Evolutionary conservation across 768 basidiomycete species (phyloP).

Genomic region (Panus rudis): DNA sequence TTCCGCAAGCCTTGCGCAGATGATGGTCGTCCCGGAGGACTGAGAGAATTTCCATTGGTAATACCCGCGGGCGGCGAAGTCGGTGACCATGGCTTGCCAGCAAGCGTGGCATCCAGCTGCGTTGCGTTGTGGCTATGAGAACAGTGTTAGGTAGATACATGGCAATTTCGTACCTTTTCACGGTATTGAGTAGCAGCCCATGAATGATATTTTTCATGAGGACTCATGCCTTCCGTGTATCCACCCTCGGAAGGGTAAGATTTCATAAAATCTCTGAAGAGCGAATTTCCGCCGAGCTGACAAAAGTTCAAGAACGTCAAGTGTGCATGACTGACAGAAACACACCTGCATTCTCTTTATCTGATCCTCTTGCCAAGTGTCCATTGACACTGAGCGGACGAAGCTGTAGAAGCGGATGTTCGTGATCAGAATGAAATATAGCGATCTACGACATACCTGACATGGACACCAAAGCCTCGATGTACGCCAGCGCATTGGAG

Average conservation of each 20-base stretch:
- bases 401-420: conserved; percentile 43
- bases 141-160: neutral
- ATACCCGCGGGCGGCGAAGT: conserved; percentile 54
- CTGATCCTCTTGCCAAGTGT: conserved; percentile 91
- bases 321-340: conserved; percentile 7
- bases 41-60: conserved; percentile 22
- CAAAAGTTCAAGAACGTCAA: conserved; percentile 5
- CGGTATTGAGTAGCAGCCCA: conserved; percentile 95
- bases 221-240: conserved; percentile 51
- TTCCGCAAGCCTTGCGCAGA: conserved; percentile 84
- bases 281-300: conserved; percentile 83
- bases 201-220: conserved; percentile 80
- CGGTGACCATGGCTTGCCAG: conserved; percentile 73
- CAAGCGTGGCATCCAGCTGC: conserved; percentile 72
- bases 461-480: conserved; percentile 89
- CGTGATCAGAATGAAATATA: neutral
- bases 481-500: conserved; percentile 83
- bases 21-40: conserved; percentile 52
- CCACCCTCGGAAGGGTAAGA: conserved; percentile 69
- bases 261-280: conserved; percentile 73
- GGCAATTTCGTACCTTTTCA: conserved; percentile 60
- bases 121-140: neutral
- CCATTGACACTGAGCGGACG: conserved; percentile 92
- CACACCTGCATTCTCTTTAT: conserved; percentile 82
- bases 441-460: conserved; percentile 44